Evolutionary conservation across 2,329 filamentous ascomycete genomes (phyloP).

Genomic region (Lachnellula cervina): DNA sequence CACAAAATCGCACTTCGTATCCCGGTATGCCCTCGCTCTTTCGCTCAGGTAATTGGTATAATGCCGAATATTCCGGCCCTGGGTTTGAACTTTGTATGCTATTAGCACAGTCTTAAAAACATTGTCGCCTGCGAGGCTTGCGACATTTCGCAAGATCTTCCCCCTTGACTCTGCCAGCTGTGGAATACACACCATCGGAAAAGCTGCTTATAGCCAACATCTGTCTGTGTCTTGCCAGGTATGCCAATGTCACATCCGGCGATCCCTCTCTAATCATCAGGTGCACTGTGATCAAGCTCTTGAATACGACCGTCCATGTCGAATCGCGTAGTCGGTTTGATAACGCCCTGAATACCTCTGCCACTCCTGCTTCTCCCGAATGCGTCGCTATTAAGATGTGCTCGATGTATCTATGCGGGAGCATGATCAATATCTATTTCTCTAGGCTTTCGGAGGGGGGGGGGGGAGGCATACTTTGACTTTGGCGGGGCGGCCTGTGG

Average conservation of each 20-base stretch:
- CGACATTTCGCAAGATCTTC: conserved; percentile 8
- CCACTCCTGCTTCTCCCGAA: conserved; percentile 88
- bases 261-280: conserved; percentile 96
- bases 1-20: conserved; percentile 88
- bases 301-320: conserved; percentile 99
- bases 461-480: conserved; percentile 67
- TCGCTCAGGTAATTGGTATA: conserved; percentile 85
- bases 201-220: conserved; percentile 85
- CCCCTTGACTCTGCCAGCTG: neutral
- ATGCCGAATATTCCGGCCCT: conserved; percentile 88
- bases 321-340: conserved; percentile 87
- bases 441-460: neutral
- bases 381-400: conserved; percentile 95
- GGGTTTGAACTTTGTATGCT: conserved; percentile 68
- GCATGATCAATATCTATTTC: conserved; percentile 15
- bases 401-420: conserved; percentile 59
- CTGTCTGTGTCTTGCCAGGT: conserved; percentile 75
- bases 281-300: conserved; percentile 91
- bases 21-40: conserved; percentile 73
- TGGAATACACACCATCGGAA: conserved; percentile 68
- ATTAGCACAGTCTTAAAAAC: conserved; percentile 35
- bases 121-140: conserved; percentile 14
- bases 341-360: conserved; percentile 89
- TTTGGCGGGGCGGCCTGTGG: conserved; percentile 86
- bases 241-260: conserved; percentile 79